Base-by-base conservation (phyloP, 2,329 filamentous ascomycete species). In the Fusarium oligoseptatum region DNA sequence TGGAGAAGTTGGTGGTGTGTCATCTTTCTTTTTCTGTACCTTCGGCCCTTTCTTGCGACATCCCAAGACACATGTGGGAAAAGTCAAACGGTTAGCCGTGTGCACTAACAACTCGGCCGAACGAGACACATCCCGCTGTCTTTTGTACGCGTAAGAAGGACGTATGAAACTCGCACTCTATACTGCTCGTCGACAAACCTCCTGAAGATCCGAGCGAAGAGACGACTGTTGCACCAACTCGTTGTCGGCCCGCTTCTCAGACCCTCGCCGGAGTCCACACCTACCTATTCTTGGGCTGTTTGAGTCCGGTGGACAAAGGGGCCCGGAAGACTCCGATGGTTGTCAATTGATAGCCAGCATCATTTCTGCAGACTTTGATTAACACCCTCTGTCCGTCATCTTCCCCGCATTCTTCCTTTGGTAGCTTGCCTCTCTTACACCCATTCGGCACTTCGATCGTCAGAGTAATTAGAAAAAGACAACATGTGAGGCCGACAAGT, bases 371-470 rank as follows among this genome's bases (percentile, higher is more conserved):
- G 34, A 58, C 48, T 43, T 64, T 34, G 39, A 64, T 48, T 41
- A 29, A n/a, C 37, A 22, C 45, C 67, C 24, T 34, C 32, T 37
- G 24, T 52, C 52, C 61, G 14, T 27, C 61, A 17, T 56, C 62
- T 58, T 75, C 72, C 72, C 72, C 72, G 48, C 72, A 60, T 58
- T 75, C 66, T 36, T 36, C 34, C 66, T 52, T 39, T 41, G 34
- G 12, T 32, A 60, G 67, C 34, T 60, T 67, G 60, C 45, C 45
- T 48, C 52, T 60, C 68, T 72, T 29, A 56, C 50, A 52, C 41
- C 55, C 41, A 58, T 63, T 56, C 58, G 34, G 52, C 61, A 32
- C 17, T n/a, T 57, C 45, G 56, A 61, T 32, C 32, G 43, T 63
- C 20, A 17, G 32, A 43, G 43, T 15, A 32, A 55, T 55, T 14